Percentiles rank a stretch among this genome's conserved stretches.
These are phyloP conservation scores for Taiozyma onychis DNA, from an alignment of 1,139 yeast genomes.

Conservation along the genomic window DNA sequence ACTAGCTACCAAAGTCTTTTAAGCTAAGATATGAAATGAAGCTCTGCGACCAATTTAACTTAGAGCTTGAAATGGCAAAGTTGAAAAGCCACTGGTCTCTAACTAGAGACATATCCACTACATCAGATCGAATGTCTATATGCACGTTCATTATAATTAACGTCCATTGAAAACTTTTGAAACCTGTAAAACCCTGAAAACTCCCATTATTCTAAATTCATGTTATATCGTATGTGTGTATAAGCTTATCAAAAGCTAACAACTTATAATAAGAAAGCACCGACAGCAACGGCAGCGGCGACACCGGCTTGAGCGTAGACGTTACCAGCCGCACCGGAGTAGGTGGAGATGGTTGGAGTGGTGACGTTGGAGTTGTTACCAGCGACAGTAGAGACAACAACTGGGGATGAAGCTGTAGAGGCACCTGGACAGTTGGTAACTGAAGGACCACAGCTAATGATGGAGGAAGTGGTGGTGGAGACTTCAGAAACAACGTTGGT, in stretches of 20 bases:
- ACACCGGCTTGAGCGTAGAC: constrained; percentile 31
- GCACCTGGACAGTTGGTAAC: constrained; percentile 4
- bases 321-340: constrained; percentile 31
- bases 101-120: too few relatives aligned
- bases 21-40: too few relatives aligned
- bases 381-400: neutral
- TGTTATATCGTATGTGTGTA: neutral
- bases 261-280: constrained; percentile 23
- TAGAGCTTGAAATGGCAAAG: too few relatives aligned
- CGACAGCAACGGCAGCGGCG: constrained; percentile 34
- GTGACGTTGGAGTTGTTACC: constrained; percentile 21
- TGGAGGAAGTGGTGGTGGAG: constrained; percentile 1
- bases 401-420: neutral
- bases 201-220: neutral
- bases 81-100: too few relatives aligned
- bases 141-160: neutral
- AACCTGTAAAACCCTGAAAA: constrained; percentile 1
- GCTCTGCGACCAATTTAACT: too few relatives aligned
- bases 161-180: neutral
- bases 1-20: too few relatives aligned
- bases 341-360: constrained; percentile 24
- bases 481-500: constrained; percentile 15
- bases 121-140: too few relatives aligned
- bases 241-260: neutral
- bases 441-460: constrained; percentile 3